Conservation (phyloP, 768 basidiomycete genomes). For the Cystofilobasidium macerans region DNA sequence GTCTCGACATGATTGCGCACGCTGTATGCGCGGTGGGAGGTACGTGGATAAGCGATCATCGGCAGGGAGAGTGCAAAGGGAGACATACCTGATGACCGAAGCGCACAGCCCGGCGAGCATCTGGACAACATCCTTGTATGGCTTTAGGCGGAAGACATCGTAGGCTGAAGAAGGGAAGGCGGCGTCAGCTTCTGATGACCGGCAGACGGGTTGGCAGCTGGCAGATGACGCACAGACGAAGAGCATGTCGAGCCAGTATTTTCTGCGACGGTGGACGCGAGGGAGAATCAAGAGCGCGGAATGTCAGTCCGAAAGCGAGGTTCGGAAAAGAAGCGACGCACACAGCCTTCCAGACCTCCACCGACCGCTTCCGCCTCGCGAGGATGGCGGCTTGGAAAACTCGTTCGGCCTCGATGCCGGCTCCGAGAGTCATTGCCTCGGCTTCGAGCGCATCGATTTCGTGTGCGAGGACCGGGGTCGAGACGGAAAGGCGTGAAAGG, state of each 20-base stretch:
- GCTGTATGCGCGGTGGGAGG: background rate
- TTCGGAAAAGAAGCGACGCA: background rate
- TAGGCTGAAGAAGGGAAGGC: background rate
- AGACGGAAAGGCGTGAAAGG: background rate
- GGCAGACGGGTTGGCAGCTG: no score
- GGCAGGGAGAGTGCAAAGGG: background rate
- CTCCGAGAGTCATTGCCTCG: background rate
- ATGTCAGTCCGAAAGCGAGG: background rate
- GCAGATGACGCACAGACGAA: background rate
- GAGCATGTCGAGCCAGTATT: background rate
- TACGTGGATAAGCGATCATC: background rate
- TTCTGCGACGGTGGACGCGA: background rate
- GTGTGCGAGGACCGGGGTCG: background rate
- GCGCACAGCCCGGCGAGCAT: background rate
- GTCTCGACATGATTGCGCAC: background rate
- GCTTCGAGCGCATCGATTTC: background rate
- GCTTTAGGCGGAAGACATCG: background rate
- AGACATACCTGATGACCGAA: background rate
- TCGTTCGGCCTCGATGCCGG: background rate
- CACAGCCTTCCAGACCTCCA: conserved; percentile 2
- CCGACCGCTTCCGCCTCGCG: background rate
- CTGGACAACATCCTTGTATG: background rate
- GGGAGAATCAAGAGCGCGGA: no score
- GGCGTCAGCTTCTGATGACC: no score
- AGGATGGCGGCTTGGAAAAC: no score